Evolutionary conservation across 495 filamentous ascomycete genomes (phyloP).

Genomic region (Penicillium egyptiacum): DNA sequence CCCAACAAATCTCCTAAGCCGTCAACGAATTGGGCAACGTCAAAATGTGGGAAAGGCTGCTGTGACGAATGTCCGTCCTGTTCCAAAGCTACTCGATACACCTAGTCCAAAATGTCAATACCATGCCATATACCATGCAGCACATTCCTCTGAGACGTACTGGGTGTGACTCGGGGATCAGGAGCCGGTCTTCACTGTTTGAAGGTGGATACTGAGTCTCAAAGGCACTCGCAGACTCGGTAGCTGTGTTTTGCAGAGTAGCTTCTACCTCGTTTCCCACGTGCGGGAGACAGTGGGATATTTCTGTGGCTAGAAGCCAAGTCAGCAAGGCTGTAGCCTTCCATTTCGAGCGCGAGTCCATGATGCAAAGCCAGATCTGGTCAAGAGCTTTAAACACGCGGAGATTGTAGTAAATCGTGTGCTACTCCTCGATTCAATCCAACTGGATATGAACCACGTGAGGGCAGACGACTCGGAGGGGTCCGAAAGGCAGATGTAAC

Average conservation of each 20-base stretch:
- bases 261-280: constrained; percentile 14
- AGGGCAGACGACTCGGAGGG: constrained; percentile 11
- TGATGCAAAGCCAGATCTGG: constrained; percentile 13
- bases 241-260: constrained; percentile 21
- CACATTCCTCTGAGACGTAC: constrained; percentile 26
- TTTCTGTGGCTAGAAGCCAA: constrained; percentile 36
- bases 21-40: constrained; percentile 23
- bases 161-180: constrained; percentile 30
- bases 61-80: constrained; percentile 42
- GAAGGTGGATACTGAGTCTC: constrained; percentile 42
- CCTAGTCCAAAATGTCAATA: constrained; percentile 24
- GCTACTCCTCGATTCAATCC: constrained; percentile 15
- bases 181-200: constrained; percentile 25
- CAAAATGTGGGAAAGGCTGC: constrained; percentile 37
- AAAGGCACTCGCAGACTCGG: constrained; percentile 23
- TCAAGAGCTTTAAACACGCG: constrained; percentile 4
- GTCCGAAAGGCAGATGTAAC: constrained; percentile 7
- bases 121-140: background rate
- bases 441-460: constrained; percentile 12
- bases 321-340: constrained; percentile 36
- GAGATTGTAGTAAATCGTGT: constrained; percentile 6
- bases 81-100: constrained; percentile 42
- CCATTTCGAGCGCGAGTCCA: constrained; percentile 22
- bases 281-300: constrained; percentile 27
- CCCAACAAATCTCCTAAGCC: constrained; percentile 28